A percentile compares a stretch with the other conserved stretches of the same genome.
Evolutionary conservation across 2,329 filamentous ascomycete species (phyloP).

Genomic region (Berkeleyomyces rouxiae): DNA sequence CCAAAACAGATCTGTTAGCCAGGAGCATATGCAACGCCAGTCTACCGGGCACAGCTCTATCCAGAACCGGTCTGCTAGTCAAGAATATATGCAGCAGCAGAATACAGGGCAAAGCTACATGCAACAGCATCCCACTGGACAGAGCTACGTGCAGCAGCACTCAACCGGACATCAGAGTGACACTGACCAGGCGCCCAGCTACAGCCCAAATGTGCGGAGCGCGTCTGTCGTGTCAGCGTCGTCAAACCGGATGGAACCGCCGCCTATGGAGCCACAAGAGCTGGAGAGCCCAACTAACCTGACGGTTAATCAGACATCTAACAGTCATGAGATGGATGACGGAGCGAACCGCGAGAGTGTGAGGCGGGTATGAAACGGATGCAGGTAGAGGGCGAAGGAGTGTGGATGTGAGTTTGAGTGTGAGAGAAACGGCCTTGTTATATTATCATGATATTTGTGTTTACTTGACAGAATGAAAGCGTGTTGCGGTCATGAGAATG

Average conservation of each 20-base stretch:
- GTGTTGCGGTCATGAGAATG: no score
- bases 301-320: neutral
- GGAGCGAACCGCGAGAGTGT: neutral
- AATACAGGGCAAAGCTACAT: neutral
- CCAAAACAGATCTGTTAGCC: no score
- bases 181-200: neutral
- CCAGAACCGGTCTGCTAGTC: no score
- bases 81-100: no score
- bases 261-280: neutral
- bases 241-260: neutral
- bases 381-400: neutral
- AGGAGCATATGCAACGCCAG: no score
- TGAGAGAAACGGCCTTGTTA: neutral
- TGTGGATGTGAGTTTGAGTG: neutral
- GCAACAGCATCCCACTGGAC: neutral
- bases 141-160: neutral
- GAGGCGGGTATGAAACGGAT: neutral
- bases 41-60: no score
- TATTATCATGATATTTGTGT: neutral
- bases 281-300: neutral
- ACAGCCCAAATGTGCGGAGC: neutral
- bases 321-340: neutral
- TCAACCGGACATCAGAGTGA: neutral
- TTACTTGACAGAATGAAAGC: no score
- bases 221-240: neutral